Base-by-base conservation (phyloP, 2,329 filamentous ascomycete species). In the Penicillium sp. region DNA sequence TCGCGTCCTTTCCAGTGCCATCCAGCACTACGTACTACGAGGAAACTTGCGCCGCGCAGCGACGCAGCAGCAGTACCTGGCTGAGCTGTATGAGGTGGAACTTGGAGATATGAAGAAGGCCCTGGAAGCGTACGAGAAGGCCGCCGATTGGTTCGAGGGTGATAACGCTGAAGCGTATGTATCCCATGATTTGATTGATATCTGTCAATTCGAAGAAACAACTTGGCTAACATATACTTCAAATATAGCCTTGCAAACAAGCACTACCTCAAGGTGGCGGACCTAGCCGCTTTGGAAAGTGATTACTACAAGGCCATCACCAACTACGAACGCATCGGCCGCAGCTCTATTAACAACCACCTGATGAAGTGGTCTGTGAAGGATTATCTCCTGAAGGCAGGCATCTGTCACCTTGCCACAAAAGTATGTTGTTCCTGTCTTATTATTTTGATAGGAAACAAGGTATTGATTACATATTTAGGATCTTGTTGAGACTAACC, bases 341-440 rank as follows among this genome's bases (percentile, higher is more conserved):
- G 85, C 57, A 83, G 85, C 43, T 89, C 89, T 37, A 87, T 96
- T 68, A 87, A 87, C 75, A 97, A 95, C 81, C 94, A 95, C 75
- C 81, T 96, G 58, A 93, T 95, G 90, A 90, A 88, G 73, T 96
- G 91, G 85, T 91, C 86, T 48, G 91, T 97, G 63, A 97, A 97
- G 77, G 92, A 97, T 65, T 97, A 97, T 78, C 88, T 97, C 70
- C 83, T 97, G 70, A 96, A 97, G 79, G 91, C 91, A 0, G 93
- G 92, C 33, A 90, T 97, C 72, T 97, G 93, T 79, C 89, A 96
- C 73, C 82, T 97, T 38, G 86, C 85, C 54, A 82, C 83, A n/a
- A 81, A 78, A 56, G 79, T 80, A 73, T 40, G 68, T 58, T 25
- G 8, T 15, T 46, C 9, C 7, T 4, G 15, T 48, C 13, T 6